These are phyloP conservation scores for Xylaria nigripes DNA, from an alignment of 495 filamentous ascomycete genomes.

Conservation along the genomic window DNA sequence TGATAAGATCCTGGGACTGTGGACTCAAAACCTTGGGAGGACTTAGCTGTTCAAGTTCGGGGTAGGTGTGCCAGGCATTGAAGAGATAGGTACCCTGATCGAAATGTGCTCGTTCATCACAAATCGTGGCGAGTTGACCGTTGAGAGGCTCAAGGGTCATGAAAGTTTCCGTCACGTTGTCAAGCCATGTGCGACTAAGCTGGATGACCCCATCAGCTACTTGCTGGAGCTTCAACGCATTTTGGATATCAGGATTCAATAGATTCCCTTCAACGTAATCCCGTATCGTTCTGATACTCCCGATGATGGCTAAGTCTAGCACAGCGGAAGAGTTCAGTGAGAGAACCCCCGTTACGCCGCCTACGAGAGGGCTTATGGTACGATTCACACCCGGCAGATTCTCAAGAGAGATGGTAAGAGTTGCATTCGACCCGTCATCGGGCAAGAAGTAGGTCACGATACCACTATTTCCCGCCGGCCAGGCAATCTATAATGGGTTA, in stretches of 20 bases:
- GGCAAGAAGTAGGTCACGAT: slow-evolving; percentile 47
- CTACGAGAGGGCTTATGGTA: slow-evolving; percentile 30
- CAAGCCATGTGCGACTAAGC: slow-evolving; percentile 50
- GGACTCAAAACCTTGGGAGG: slow-evolving; percentile 42
- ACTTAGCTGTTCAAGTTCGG: slow-evolving; percentile 48
- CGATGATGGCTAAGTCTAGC: slow-evolving; percentile 47
- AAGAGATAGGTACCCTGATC: slow-evolving; percentile 47
- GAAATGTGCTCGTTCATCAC: slow-evolving; percentile 39
- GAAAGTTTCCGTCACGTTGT: slow-evolving; percentile 49
- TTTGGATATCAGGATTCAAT: slow-evolving; percentile 4
- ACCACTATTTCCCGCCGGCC: slow-evolving; percentile 59
- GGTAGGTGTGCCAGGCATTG: slow-evolving; percentile 53
- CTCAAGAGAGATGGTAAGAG: slow-evolving; percentile 42
- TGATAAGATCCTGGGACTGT: slow-evolving; percentile 37
- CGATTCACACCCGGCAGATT: slow-evolving; percentile 32
- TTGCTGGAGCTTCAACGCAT: slow-evolving; percentile 17
- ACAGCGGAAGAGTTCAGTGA: slow-evolving; percentile 49
- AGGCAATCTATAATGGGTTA: slow-evolving; percentile 39
- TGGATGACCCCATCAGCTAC: slow-evolving; percentile 34
- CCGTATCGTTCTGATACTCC: slow-evolving; percentile 53
- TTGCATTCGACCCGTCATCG: slow-evolving; percentile 45
- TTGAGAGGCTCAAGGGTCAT: slow-evolving; percentile 37
- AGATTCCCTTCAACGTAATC: slow-evolving; percentile 45
- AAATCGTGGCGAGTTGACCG: slow-evolving; percentile 23
- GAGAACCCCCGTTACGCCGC: slow-evolving; percentile 45